Conservation (phyloP, 169 alveolate species). For the Plasmodium adleri region DNA sequence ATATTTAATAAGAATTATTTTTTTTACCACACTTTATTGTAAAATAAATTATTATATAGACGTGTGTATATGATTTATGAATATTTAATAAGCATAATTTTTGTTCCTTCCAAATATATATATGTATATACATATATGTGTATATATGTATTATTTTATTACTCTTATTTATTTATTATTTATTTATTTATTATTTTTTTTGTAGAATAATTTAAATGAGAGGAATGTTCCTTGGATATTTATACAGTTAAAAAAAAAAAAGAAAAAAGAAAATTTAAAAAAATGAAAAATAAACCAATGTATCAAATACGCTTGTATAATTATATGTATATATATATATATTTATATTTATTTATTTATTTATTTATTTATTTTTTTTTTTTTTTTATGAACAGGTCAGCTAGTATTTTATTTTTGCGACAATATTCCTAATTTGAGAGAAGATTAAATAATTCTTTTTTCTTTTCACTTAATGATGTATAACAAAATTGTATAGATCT, state of each 20-base stretch:
- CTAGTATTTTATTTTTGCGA: conserved; percentile 41
- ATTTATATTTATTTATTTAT: neutral
- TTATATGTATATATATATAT: neutral
- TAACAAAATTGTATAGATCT: conserved; percentile 48
- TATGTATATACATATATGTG: neutral
- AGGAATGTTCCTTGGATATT: conserved; percentile 64
- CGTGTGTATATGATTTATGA: too few species aligned
- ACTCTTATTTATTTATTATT: neutral
- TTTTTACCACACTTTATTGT: too few species aligned
- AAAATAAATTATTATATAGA: too few species aligned
- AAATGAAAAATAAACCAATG: neutral
- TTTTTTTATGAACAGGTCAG: conserved; percentile 73
- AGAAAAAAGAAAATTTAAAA: conserved; percentile 6
- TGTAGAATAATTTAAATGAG: conserved; percentile 13
- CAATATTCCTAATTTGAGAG: conserved; percentile 26
- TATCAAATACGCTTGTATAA: neutral
- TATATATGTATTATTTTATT: neutral
- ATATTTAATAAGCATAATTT: too few species aligned
- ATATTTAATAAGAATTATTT: too few species aligned
- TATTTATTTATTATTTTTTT: conserved; percentile 2
- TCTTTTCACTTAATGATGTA: conserved; percentile 32
- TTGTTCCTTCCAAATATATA: too few species aligned
- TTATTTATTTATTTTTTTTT: neutral
- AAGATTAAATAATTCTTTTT: conserved; percentile 37
- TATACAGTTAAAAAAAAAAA: conserved; percentile 55